phyloP scores from a whole-genome alignment of 108 stramenopile genomes.

The Skeletonema grethae region DNA sequence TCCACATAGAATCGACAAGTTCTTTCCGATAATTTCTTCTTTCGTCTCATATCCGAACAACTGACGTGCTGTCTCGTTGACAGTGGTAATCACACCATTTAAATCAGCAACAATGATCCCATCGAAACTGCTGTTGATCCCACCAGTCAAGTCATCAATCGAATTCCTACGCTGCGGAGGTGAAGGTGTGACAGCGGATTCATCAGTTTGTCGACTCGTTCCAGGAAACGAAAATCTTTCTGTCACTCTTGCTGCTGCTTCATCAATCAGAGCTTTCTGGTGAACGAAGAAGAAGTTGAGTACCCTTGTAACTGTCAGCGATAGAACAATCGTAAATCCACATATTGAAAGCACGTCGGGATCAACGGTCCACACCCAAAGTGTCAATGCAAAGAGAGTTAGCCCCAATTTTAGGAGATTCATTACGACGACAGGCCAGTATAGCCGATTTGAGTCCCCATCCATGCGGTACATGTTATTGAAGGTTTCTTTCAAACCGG shows the following conservation, averaged over 20 bases:
- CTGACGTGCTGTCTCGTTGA: conserved; percentile 12
- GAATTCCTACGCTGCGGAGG: neutral
- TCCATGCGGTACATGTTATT: neutral
- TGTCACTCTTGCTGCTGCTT: conserved; percentile 9
- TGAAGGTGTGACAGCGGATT: neutral
- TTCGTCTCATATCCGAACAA: conserved; percentile 13
- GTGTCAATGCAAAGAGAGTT: conserved; percentile 8
- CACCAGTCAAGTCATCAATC: neutral
- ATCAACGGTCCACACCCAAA: conserved; percentile 7
- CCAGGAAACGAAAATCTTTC: neutral
- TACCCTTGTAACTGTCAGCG: conserved; percentile 3
- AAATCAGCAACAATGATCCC: conserved; percentile 20
- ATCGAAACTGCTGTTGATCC: conserved; percentile 15
- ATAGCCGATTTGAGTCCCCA: neutral
- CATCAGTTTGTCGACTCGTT: neutral
- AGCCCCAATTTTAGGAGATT: conserved; percentile 10
- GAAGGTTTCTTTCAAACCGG: neutral
- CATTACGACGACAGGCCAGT: conserved; percentile 7
- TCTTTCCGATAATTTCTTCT: conserved; percentile 14
- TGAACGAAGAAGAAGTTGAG: conserved; percentile 14
- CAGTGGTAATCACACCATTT: conserved; percentile 12
- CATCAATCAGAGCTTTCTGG: conserved; percentile 8
- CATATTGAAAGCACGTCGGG: conserved; percentile 12
- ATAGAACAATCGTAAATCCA: conserved; percentile 12
- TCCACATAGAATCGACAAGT: conserved; percentile 9